Conservation (phyloP, 768 basidiomycete genomes). For the Suillus brevipes region DNA sequence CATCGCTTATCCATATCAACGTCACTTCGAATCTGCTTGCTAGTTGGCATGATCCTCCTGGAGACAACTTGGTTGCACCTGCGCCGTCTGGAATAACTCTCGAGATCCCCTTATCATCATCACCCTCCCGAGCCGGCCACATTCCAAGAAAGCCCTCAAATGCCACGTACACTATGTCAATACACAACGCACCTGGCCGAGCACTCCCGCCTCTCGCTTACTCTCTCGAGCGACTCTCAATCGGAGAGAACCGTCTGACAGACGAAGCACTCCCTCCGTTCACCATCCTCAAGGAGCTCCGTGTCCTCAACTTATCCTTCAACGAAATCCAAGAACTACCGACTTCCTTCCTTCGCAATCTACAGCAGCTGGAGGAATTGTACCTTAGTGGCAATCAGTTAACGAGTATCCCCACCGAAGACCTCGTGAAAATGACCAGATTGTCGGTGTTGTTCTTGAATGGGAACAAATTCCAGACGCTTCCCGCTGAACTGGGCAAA, state of each 20-base stretch:
- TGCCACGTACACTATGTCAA: constrained; percentile 17
- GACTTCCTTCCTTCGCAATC: constrained; percentile 67
- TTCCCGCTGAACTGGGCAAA: constrained; percentile 89
- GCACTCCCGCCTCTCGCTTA: constrained; percentile 60
- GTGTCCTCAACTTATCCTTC: constrained; percentile 88
- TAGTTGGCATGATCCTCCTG: constrained; percentile 66
- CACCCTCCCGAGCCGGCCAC: constrained; percentile 15
- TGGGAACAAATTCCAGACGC: constrained; percentile 88
- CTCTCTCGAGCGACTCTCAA: constrained; percentile 75
- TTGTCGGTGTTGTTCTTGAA: constrained; percentile 84
- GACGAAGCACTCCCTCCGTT: constrained; percentile 78
- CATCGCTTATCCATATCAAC: constrained; percentile 71
- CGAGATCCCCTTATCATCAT: constrained; percentile 17
- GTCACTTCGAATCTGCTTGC: constrained; percentile 85
- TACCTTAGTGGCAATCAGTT: constrained; percentile 96
- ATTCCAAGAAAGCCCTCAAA: constrained; percentile 36
- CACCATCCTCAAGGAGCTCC: constrained; percentile 73
- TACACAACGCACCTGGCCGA: constrained; percentile 29
- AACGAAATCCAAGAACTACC: constrained; percentile 93
- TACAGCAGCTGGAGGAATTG: constrained; percentile 74
- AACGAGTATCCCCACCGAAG: constrained; percentile 86
- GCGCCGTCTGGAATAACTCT: constrained; percentile 23
- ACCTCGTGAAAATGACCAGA: constrained; percentile 68
- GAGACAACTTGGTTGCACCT: constrained; percentile 29
- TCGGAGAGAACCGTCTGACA: constrained; percentile 86